These are phyloP conservation scores for Trichoderma asperellum DNA, from an alignment of 2,329 filamentous ascomycete species.

Conservation along the genomic window DNA sequence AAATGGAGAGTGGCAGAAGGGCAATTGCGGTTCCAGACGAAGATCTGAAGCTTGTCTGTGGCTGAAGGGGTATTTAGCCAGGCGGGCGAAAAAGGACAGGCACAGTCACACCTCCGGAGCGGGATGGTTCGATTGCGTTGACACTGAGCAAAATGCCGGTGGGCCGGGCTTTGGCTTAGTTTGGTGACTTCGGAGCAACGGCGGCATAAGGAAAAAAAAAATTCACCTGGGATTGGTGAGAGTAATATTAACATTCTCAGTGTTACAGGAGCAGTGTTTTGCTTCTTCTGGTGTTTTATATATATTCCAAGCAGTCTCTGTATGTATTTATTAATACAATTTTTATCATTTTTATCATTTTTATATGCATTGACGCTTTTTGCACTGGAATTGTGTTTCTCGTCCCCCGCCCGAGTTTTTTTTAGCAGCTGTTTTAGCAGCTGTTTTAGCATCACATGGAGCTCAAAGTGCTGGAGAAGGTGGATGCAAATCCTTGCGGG, in stretches of 20 bases:
- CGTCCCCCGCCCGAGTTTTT: neutral
- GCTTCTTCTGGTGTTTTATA: neutral
- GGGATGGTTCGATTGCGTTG: constrained; percentile 23
- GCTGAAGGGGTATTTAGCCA: constrained; percentile 17
- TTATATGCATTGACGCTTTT: neutral
- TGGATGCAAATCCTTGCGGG: constrained; percentile 4
- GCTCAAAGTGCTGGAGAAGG: neutral
- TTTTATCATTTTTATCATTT: neutral
- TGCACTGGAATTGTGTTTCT: neutral
- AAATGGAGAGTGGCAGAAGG: neutral
- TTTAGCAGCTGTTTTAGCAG: neutral
- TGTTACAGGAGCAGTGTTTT: neutral
- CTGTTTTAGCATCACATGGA: neutral
- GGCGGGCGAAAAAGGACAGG: neutral
- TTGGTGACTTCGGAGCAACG: constrained; percentile 10
- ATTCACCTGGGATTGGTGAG: neutral
- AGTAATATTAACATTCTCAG: neutral
- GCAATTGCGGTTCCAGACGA: constrained; percentile 25
- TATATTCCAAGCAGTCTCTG: neutral
- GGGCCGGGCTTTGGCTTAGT: constrained; percentile 1
- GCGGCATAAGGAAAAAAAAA: constrained; percentile 1
- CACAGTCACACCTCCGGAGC: constrained; percentile 23
- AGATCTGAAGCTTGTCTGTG: neutral
- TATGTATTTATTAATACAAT: neutral
- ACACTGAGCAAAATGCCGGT: constrained; percentile 25